Conservation (phyloP, 345 rosid species). For the Eucalyptus erythrocorys region DNA sequence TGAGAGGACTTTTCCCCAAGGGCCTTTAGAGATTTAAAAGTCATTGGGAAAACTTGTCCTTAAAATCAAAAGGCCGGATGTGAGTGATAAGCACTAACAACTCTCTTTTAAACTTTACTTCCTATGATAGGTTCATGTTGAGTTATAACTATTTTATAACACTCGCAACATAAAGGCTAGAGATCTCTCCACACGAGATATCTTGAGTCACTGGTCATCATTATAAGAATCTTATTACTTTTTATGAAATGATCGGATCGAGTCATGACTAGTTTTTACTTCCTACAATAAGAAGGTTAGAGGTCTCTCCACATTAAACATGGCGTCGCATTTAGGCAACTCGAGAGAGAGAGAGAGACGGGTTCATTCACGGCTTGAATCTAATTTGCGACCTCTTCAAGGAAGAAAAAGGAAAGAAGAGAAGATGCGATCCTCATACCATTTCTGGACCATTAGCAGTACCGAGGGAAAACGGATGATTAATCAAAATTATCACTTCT, state of each 20-base stretch:
- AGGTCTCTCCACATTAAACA: neutral
- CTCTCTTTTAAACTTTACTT: neutral
- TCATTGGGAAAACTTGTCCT: neutral
- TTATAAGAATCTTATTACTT: too few relatives aligned
- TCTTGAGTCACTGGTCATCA: rapidly evolving
- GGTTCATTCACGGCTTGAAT: neutral
- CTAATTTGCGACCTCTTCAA: neutral
- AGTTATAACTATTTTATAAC: neutral
- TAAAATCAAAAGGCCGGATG: neutral
- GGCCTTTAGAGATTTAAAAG: neutral
- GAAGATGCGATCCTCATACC: neutral
- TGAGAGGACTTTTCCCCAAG: neutral
- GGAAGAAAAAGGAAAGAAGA: neutral
- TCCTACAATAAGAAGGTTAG: rapidly evolving
- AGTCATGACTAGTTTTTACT: rapidly evolving
- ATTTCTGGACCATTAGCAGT: neutral
- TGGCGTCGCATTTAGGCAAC: neutral
- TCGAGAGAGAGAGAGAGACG: neutral
- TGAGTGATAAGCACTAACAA: neutral
- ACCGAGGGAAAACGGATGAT: rapidly evolving
- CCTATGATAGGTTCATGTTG: rapidly evolving
- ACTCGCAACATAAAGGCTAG: rapidly evolving
- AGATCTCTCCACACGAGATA: neutral
- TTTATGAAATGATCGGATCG: rapidly evolving
- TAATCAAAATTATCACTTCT: neutral